Conservation (phyloP, 139 green algal species). For the Raphidocelis subcapitata region DNA sequence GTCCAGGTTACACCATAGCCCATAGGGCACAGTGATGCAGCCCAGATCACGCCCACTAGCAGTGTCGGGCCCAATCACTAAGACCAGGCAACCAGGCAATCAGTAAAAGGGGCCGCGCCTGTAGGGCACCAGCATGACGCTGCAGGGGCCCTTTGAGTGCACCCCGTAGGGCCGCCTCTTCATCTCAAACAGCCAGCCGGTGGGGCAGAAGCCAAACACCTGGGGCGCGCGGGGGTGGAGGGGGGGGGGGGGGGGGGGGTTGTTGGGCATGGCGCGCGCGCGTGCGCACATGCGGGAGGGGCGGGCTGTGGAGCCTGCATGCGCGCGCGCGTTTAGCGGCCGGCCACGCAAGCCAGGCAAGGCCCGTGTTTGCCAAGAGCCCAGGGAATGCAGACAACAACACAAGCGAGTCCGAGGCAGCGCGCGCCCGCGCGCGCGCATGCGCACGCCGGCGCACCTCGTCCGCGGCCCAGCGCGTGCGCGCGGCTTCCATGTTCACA, state of each 20-base stretch:
- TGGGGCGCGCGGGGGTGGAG: slow-evolving; percentile 6
- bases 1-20: no score
- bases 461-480: slow-evolving; percentile 33
- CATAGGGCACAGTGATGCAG: no score
- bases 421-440: no score
- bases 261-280: neutral
- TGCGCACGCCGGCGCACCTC: slow-evolving; percentile 18
- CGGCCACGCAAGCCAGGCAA: neutral
- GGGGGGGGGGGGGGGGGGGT: neutral
- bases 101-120: slow-evolving; percentile 70
- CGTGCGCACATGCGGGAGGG: neutral
- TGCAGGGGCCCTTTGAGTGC: slow-evolving; percentile 34
- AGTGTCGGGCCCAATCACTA: no score
- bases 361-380: no score
- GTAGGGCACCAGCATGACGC: slow-evolving; percentile 24
- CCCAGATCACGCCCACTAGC: no score
- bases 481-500: slow-evolving; percentile 58
- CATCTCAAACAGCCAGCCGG: slow-evolving; percentile 85
- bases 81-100: no score
- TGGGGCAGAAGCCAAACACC: slow-evolving; percentile 89
- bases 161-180: slow-evolving; percentile 47
- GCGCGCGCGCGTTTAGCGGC: neutral
- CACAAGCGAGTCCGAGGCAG: no score
- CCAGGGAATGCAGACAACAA: no score
- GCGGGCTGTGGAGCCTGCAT: neutral